Evolutionary conservation across 1,284 basidiomycete species (phyloP), one percentile per base, ranked within the genome.

Genomic region (Cryptococcus hybrid): DNA sequence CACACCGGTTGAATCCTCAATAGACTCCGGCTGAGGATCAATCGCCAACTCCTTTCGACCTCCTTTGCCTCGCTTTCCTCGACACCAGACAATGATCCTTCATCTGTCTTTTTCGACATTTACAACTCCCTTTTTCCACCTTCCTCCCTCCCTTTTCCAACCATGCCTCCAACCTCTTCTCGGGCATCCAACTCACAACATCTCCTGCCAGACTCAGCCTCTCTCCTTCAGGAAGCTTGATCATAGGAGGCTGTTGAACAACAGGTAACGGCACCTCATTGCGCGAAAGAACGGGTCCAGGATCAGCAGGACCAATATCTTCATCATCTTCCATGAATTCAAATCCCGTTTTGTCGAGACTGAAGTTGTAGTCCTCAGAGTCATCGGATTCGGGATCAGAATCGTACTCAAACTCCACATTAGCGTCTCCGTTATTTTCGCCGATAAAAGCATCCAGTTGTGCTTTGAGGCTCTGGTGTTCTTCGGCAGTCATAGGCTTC

Each of bases 121-220:
- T 11, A 24, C 34, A 47, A 34, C 44, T 5, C 13, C 46, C 12
- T 51, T 39, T 18, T 44, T 48, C 46, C 50, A 12, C 44, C 52
- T 15, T 44, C 51, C 36, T 42, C 44, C 54, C 55, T 50, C 47
- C 51, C 59, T 66, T 67, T 24, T 62, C 63, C 39, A 67, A 37
- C 76, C 75, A 77, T 8, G 60, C 59, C 53, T 71, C 74, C 4
- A 74, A 66, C 51, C 57, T 67, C 47, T 64, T 63, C 39, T 76
- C 75, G 63, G 58, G 69, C 66, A 77, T 74, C 69, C 74, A 75
- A 53, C 75, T 78, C 51, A 79, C 71, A 3, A 81, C 73, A 36
- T 76, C 73, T 2, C 80, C 80, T 0, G 80, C 77, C 43, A 71
- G 46, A 15, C 71, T 69, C 13, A 78, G 51, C 38, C 56, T 52